Evolutionary conservation across 495 filamentous ascomycete genomes (phyloP), one percentile per base, ranked within the genome.

Genomic region (Penicillium simplicissimum): DNA sequence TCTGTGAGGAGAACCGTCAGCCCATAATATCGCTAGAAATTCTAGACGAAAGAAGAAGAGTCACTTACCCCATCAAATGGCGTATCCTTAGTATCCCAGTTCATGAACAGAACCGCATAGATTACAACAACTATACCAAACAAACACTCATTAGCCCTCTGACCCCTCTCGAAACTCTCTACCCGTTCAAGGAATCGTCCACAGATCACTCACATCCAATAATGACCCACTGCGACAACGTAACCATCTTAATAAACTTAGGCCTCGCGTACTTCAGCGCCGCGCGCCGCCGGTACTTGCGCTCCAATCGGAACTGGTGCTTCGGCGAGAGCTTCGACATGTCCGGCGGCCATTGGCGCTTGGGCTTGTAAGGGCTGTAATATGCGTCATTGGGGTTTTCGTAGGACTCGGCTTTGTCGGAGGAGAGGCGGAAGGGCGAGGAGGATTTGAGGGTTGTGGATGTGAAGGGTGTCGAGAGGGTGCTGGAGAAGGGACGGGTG

Each of bases 331-430:
- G 84, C 69, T 90, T 88, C 52, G 78, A 77, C 81, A 98, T 92
- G 73, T 97, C 92, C 2, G 95, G 95, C 21, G 95, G 95, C 96
- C 96, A 99, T 73, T 85, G 75, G 60, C 88, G 89, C 73, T 93
- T 91, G n/a, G 91, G 88, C 71, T 85, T 87, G 82, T 89, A 93
- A 1, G 78, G 84, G 64, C 84, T 87, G 62, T 79, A 77, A 54
- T 72, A 68, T 35, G 58, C 69, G 25, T 69, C 67, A 35, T 72
- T 60, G 37, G 59, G 57, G 21, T 56, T 23, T 35, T 40, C 43
- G 52, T 45, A 53, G 57, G 59, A 43, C 10, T 55, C 47, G 14
- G 61, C 28, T 47, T 65, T 76, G 53, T 63, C 73, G 62, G 68
- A 58, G 67, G 60, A 69, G 53, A 77, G 71, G 36, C 77, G 78